Conservation (phyloP, 2,329 filamentous ascomycete species). For the Curvularia spicifera region DNA sequence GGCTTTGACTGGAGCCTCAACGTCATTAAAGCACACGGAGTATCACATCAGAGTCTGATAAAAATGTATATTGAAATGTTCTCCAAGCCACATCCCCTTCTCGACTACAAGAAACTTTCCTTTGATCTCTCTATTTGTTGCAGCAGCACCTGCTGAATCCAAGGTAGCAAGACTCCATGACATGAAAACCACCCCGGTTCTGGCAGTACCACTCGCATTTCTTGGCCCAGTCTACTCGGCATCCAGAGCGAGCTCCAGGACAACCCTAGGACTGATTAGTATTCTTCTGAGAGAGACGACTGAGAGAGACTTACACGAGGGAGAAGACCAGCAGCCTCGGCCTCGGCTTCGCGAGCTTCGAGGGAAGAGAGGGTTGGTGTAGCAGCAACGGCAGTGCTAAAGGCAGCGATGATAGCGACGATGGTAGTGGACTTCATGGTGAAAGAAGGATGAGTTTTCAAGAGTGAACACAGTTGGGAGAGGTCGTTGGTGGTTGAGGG, state of each 20-base stretch:
- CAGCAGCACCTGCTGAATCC: constrained; percentile 10
- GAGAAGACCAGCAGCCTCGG: constrained; percentile 6
- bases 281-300: neutral
- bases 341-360: constrained; percentile 8
- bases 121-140: neutral
- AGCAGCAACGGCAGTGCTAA: constrained; percentile 1
- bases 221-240: constrained; percentile 8
- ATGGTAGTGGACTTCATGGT: constrained; percentile 4
- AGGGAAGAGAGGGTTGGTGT: constrained; percentile 1
- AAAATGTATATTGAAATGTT: no score
- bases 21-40: no score
- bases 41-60: no score
- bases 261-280: neutral
- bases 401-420: constrained; percentile 1
- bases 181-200: constrained; percentile 2
- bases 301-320: neutral
- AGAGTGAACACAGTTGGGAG: no score
- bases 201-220: constrained; percentile 12
- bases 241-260: constrained; percentile 6
- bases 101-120: no score
- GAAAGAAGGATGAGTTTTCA: no score
- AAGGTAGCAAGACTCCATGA: constrained; percentile 8
- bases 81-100: no score
- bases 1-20: no score
- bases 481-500: no score